Evolutionary conservation across 345 rosid genomes (phyloP).

Genomic region (Rhodomyrtus tomentosa): DNA sequence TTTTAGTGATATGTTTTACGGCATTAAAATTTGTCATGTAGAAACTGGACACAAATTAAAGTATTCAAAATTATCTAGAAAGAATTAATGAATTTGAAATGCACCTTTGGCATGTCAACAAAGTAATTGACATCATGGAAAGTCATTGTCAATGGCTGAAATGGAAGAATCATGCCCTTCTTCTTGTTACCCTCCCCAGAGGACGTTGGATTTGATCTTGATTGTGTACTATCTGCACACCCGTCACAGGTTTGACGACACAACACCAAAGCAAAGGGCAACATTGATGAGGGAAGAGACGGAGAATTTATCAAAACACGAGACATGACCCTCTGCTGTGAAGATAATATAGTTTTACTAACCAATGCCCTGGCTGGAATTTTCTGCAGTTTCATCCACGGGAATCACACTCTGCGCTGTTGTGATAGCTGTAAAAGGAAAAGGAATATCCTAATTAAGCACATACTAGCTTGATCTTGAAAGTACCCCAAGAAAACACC

Average conservation of each 20-base stretch:
- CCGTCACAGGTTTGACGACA: background rate
- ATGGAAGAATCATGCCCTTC: slow-evolving; percentile 94
- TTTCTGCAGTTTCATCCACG: slow-evolving; percentile 28
- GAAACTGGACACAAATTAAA: background rate
- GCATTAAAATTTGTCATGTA: background rate
- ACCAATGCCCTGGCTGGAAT: slow-evolving; percentile 2
- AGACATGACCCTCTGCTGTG: background rate
- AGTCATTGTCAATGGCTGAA: slow-evolving; percentile 83
- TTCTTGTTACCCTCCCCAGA: slow-evolving; percentile 19
- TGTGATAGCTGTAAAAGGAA: slow-evolving; percentile 39
- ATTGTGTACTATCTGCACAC: slow-evolving; percentile 1
- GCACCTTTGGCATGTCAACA: slow-evolving; percentile 87
- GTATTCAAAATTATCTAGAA: background rate
- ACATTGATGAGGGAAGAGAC: background rate
- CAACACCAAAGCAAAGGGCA: background rate
- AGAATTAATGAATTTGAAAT: background rate
- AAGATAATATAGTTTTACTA: slow-evolving; percentile 6
- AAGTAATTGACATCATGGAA: slow-evolving; percentile 83
- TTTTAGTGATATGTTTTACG: background rate
- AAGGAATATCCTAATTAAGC: background rate
- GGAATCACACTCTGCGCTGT: slow-evolving; percentile 32
- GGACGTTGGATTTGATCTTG: slow-evolving; percentile 1
- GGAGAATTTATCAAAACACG: background rate
- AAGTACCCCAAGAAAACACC: background rate
- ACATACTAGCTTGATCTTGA: background rate